A percentile compares a stretch with the other conserved stretches of the same genome.
These are phyloP conservation scores for Theileria sp. DNA, from an alignment of 169 alveolate genomes.

Conservation along the genomic window DNA sequence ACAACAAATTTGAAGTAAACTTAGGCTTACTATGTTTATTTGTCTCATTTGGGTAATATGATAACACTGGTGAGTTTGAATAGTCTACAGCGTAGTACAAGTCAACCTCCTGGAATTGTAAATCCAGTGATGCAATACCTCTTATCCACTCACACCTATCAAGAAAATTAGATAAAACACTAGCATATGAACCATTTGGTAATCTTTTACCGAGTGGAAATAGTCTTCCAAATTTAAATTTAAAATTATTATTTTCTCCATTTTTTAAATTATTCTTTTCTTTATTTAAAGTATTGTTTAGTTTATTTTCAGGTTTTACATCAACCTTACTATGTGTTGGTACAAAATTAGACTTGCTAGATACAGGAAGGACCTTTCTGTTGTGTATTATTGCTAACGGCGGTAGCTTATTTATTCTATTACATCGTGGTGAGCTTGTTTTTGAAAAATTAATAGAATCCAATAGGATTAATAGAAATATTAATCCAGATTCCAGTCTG, in stretches of 20 bases:
- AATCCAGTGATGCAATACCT: not conserved
- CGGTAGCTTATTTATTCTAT: not conserved
- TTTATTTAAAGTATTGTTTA: not conserved
- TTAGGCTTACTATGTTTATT: not conserved
- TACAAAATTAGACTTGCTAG: not conserved
- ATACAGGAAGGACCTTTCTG: not conserved
- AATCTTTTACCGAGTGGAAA: not conserved
- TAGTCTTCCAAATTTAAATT: not conserved
- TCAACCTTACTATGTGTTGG: not conserved
- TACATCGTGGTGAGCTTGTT: not conserved
- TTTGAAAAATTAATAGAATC: not conserved
- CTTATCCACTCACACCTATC: not conserved
- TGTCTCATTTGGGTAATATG: not conserved
- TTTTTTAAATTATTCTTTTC: not conserved
- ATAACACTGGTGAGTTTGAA: not conserved
- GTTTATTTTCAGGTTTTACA: not conserved
- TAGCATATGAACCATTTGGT: not conserved
- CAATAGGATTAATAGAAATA: not conserved
- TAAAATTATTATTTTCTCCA: not conserved
- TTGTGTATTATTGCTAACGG: not conserved
- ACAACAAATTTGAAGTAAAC: not conserved
- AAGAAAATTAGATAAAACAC: not conserved
- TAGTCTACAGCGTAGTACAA: conserved; percentile 13
- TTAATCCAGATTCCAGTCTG: not conserved
- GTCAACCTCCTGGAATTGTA: not conserved